A percentile compares a stretch with the other conserved stretches of the same genome.
Evolutionary conservation across 495 filamentous ascomycete species (phyloP).

Genomic region (Haplographium delicatum): DNA sequence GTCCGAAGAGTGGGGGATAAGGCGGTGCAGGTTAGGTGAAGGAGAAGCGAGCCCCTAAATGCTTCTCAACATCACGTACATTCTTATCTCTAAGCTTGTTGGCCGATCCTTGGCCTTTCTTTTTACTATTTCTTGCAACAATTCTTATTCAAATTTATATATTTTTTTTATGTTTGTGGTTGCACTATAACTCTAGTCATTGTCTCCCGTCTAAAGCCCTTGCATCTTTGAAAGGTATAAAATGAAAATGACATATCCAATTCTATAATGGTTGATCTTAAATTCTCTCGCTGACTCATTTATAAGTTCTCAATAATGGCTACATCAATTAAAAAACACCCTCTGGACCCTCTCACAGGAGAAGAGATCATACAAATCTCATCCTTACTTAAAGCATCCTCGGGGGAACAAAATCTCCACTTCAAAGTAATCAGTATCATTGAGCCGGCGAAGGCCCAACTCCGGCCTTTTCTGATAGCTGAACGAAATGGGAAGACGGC

Average conservation of each 20-base stretch:
- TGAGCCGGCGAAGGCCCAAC: constrained; percentile 16
- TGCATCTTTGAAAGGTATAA: too few species aligned
- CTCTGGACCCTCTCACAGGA: constrained; percentile 15
- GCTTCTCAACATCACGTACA: too few species aligned
- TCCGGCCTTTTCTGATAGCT: constrained; percentile 11
- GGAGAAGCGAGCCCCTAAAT: neutral
- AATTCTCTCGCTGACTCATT: too few species aligned
- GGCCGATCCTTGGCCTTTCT: too few species aligned
- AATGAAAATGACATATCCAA: too few species aligned
- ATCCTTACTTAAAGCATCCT: constrained; percentile 7
- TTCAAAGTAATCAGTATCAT: constrained; percentile 20
- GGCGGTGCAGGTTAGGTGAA: too few species aligned
- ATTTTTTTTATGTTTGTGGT: neutral
- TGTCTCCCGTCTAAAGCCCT: too few species aligned
- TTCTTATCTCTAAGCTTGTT: too few species aligned
- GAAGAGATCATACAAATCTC: constrained; percentile 15
- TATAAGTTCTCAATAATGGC: neutral
- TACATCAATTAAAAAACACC: constrained; percentile 5
- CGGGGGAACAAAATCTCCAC: constrained; percentile 3
- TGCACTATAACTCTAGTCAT: too few species aligned
- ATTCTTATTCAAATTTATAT: neutral
- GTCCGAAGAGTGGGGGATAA: neutral
- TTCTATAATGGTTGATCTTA: too few species aligned
- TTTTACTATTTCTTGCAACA: neutral
- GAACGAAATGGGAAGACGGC: constrained; percentile 5